A percentile compares a stretch with the other conserved stretches of the same genome.
Evolutionary conservation across 208 protist species (phyloP).

Genomic region (Acanthamoeba sp.): DNA sequence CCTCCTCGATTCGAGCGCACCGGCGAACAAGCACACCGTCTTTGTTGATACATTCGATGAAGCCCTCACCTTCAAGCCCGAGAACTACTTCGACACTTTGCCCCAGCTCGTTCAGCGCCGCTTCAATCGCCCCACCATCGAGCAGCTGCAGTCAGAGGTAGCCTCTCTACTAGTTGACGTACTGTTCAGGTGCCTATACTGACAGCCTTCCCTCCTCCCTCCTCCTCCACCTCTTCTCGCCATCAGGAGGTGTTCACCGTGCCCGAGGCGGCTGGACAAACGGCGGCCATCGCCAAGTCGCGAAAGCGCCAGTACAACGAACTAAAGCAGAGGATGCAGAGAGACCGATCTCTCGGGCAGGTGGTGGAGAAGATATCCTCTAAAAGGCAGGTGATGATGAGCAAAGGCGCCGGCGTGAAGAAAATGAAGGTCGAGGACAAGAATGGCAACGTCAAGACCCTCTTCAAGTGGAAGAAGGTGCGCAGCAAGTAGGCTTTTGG

Average conservation of each 20-base stretch:
- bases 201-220: not conserved
- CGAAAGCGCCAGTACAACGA: slow-evolving; percentile 64
- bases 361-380: not conserved
- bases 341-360: not conserved
- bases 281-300: not conserved
- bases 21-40: slow-evolving; percentile 77
- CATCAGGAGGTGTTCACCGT: not conserved
- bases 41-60: slow-evolving; percentile 80
- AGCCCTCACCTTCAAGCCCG: slow-evolving; percentile 45
- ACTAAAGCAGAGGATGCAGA: not conserved
- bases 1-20: not conserved
- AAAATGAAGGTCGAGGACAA: not conserved
- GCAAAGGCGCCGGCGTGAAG: slow-evolving; percentile 9
- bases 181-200: not conserved
- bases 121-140: slow-evolving; percentile 48
- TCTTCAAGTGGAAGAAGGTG: slow-evolving; percentile 67
- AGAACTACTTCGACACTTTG: slow-evolving; percentile 76
- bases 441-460: not conserved
- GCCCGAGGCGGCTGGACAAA: not conserved
- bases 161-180: not conserved
- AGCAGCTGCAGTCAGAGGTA: slow-evolving; percentile 15
- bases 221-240: too few species aligned
- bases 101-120: slow-evolving; percentile 64
- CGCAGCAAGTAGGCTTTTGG: slow-evolving; percentile 50
- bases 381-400: slow-evolving; percentile 16